Evolutionary conservation across 495 filamentous ascomycete species (phyloP), one percentile per base, ranked within the genome.

Genomic region (Aspergillus campestris): DNA sequence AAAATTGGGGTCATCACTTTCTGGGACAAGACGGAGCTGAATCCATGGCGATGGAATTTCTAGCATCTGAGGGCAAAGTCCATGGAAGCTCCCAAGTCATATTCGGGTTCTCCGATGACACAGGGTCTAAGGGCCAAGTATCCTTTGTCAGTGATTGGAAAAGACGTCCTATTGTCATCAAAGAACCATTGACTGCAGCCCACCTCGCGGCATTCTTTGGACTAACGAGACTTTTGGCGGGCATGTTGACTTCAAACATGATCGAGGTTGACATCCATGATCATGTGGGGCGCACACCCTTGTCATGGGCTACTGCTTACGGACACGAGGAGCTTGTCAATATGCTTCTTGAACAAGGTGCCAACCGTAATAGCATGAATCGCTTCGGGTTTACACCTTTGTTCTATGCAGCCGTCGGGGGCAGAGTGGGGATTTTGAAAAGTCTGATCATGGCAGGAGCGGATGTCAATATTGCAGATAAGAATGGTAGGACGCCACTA

Each of bases 1-100:
- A 34, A 11, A 49, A 73, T 42, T 78, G 72, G 75, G 74, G 66
- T 9, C 8, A 56, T 34, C 55, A 58, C 47, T 24, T 24, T 24
- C 18, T 2, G 4, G 18, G 4, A 24, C 18, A 24, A 4, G 18
- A 24, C 18, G 18, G 18, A 24, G 18, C 18, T 2, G 18, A 24
- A 24, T 24, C 18, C 2, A 24, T 24, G 18, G 18, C 18, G 18
- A 24, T 24, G 18, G 18, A 24, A 24, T 24, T 24, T 24, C 18
- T 24, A 24, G 18, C 18, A 1, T 24, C 18, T 4, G 18, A 24
- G 18, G 4, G 18, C 18, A 24, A 24, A 24, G 18, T 24, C 18
- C 18, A 24, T 1, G 18, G 18, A 4, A 24, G 18, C 18, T 24
- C 18, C 18, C 18, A 24, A 24, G 18, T 24, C 4, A 24, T 24